Base-by-base conservation (phyloP, 1,139 yeast genomes). In the Saccharomycopsis hybrid region DNA sequence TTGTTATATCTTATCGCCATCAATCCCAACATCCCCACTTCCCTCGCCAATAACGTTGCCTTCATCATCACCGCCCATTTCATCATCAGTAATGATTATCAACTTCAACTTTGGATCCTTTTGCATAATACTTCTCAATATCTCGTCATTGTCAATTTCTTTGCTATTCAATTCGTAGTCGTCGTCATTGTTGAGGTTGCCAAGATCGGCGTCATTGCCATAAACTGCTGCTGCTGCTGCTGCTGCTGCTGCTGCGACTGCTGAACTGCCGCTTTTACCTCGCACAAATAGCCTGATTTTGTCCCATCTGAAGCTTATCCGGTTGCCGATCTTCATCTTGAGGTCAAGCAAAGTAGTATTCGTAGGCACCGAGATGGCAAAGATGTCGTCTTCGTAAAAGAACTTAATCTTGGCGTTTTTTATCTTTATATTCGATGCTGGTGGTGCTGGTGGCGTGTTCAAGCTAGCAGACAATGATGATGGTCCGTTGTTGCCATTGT, bases 331-430 rank as follows among this genome's bases (percentile, higher is more conserved):
- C 60, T 83, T 78, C 33, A 72, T 69, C 59, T 79, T 78, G 54
- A 92, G 69, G 49, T 83, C 89, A 37, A 66, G 70, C 51, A 85
- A 72, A 3, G 81, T 69, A 46, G 83, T 77, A 56, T 74, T 76
- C 4, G 76, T 67, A 9, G 90, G 85, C 45, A 92, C 77, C 52
- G 87, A 72, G 51, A 92, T 73, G 5, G 96, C 97, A 71, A 92
- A 88, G 30, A 90, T 84, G 64, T 90, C 97, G 59, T 89, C 96
- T 54, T 82, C 82, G 61, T 81, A 86, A 65, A 85, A 90, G 58
- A 92, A 89, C 66, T 92, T 92, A 80, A 84, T 70, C 82, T 92
- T 57, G 70, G 79, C 65, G 69, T 73, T 51, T 64, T 54, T 56
- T 33, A 55, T 55, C 18, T 18, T 18, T 18, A 18, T 18, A 18